phyloP scores from a whole-genome alignment of 2,329 filamentous ascomycete genomes.

The Pyricularia sp. region DNA sequence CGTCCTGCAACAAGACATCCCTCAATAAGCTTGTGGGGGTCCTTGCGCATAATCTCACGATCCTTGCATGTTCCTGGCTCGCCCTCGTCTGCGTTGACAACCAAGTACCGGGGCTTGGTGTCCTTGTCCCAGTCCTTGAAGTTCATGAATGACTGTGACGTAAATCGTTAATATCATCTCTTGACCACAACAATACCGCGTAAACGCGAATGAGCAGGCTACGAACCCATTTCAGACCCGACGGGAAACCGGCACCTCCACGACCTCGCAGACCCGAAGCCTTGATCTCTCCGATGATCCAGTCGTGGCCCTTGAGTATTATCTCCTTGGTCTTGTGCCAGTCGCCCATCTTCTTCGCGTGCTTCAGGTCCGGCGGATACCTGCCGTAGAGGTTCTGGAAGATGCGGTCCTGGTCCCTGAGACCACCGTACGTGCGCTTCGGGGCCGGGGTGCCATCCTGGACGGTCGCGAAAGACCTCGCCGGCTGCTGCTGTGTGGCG shows the following conservation, averaged over 20 bases:
- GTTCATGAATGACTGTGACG: slow-evolving; percentile 90
- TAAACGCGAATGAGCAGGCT: slow-evolving; percentile 6
- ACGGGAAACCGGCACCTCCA: slow-evolving; percentile 96
- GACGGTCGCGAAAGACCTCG: slow-evolving; percentile 71
- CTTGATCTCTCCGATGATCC: slow-evolving; percentile 98
- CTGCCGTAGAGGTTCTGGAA: slow-evolving; percentile 98
- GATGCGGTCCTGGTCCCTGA: slow-evolving; percentile 95
- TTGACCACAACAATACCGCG: slow-evolving; percentile 3
- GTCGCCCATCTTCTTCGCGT: slow-evolving; percentile 91
- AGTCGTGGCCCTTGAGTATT: slow-evolving; percentile 91
- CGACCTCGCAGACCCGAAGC: slow-evolving; percentile 89
- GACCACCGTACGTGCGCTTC: slow-evolving; percentile 70
- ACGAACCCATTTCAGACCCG: slow-evolving; percentile 95
- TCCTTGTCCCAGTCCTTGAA: slow-evolving; percentile 99
- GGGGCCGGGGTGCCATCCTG: slow-evolving; percentile 60
- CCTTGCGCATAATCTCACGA: slow-evolving; percentile 99
- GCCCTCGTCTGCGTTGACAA: slow-evolving; percentile 97
- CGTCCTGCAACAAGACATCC: slow-evolving; percentile 92
- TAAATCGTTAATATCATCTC: background rate
- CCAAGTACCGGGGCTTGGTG: slow-evolving; percentile 86
- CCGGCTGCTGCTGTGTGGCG: slow-evolving; percentile 1
- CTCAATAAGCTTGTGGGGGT: slow-evolving; percentile 97
- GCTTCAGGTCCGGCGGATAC: slow-evolving; percentile 83
- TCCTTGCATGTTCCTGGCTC: slow-evolving; percentile 99
- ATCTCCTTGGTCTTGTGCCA: slow-evolving; percentile 99